Conservation (phyloP, 495 filamentous ascomycete species). For the Pyrenopolyporus hunteri region DNA sequence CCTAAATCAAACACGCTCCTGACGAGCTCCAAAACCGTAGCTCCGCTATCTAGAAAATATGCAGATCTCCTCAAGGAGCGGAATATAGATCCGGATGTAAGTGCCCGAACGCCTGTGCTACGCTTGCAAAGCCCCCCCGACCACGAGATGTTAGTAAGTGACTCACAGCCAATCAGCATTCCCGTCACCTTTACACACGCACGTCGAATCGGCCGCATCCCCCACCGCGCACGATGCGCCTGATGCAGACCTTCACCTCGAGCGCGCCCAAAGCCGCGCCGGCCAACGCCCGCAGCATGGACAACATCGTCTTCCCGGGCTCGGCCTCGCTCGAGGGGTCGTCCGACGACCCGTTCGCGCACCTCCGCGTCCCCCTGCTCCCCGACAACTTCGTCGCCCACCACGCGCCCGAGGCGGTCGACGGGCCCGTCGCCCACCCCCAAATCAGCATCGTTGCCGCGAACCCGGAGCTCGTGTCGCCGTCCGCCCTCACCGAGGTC, state of each 20-base stretch:
- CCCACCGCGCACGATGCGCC: constrained; percentile 44
- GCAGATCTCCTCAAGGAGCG: constrained; percentile 43
- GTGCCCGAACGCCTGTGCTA: constrained; percentile 2
- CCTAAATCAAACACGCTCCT: constrained; percentile 46
- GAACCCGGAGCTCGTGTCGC: constrained; percentile 50
- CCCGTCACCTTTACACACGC: constrained; percentile 42
- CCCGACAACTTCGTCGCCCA: constrained; percentile 49
- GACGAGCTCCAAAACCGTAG: constrained; percentile 42
- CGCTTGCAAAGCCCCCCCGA: too few relatives aligned
- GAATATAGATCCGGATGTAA: constrained; percentile 44
- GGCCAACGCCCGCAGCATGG: constrained; percentile 41
- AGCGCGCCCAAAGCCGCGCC: constrained; percentile 42
- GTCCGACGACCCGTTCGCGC: constrained; percentile 43
- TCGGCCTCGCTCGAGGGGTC: constrained; percentile 24
- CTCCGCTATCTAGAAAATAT: constrained; percentile 44
- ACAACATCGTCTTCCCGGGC: constrained; percentile 50
- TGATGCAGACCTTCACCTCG: constrained; percentile 59
- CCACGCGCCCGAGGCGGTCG: constrained; percentile 40
- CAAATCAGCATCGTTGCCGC: constrained; percentile 53
- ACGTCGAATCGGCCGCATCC: constrained; percentile 43
- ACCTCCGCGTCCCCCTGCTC: constrained; percentile 53
- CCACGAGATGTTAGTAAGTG: too few relatives aligned
- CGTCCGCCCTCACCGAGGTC: constrained; percentile 50
- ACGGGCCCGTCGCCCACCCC: constrained; percentile 42
- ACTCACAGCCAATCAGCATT: constrained; percentile 38